Conservation (phyloP, 768 basidiomycete genomes). For the Flagelloscypha sp. region DNA sequence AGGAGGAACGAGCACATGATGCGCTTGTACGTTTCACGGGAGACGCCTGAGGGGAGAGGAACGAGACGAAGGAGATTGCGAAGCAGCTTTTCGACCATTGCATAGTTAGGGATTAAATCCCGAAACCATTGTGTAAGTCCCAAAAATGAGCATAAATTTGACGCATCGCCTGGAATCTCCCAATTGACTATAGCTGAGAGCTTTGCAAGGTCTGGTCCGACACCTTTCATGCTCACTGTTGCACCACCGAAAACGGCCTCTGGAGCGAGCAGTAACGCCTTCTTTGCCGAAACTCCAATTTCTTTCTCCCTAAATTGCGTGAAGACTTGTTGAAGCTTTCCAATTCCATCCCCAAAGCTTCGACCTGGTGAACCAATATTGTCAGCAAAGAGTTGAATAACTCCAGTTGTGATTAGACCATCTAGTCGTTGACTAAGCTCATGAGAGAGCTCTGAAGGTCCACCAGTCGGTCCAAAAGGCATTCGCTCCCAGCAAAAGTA, state of each 20-base stretch:
- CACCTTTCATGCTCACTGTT: constrained; percentile 21
- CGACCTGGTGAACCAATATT: constrained; percentile 12
- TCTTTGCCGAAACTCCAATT: constrained; percentile 23
- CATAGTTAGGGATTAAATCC: constrained; percentile 25
- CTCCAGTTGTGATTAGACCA: background rate
- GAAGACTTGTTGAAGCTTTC: constrained; percentile 10
- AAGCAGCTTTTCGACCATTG: constrained; percentile 22
- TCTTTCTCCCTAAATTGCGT: constrained; percentile 7
- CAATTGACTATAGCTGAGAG: constrained; percentile 28
- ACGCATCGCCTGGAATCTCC: constrained; percentile 13
- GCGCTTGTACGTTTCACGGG: constrained; percentile 18
- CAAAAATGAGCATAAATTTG: constrained; percentile 24
- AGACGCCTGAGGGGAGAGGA: constrained; percentile 12
- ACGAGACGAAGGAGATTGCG: constrained; percentile 18
- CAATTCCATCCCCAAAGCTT: constrained; percentile 7
- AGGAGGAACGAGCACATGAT: constrained; percentile 16
- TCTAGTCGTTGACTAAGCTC: background rate
- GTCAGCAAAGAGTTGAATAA: constrained; percentile 15
- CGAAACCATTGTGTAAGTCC: constrained; percentile 28
- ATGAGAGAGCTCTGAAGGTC: constrained; percentile 12
- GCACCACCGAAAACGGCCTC: constrained; percentile 29
- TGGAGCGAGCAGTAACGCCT: constrained; percentile 27
- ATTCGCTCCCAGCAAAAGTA: constrained; percentile 14
- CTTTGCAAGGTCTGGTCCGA: constrained; percentile 27
- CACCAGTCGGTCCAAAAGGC: constrained; percentile 19